Evolutionary conservation across 495 filamentous ascomycete species (phyloP), one percentile per base, ranked within the genome.

Genomic region (Friedmanniomyces endolithicus): DNA sequence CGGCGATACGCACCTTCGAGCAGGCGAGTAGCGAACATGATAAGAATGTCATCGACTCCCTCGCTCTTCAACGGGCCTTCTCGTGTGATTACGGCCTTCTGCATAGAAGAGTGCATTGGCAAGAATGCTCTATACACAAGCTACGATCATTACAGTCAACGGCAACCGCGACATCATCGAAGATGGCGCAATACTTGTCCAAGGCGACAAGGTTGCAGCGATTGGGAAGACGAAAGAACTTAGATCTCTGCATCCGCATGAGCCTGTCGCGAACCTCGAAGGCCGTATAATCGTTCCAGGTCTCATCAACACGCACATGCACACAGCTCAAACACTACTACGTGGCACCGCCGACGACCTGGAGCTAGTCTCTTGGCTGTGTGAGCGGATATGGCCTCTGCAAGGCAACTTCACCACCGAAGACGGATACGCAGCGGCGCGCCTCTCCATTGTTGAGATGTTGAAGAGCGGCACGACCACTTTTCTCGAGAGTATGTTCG

Each of bases 71-170:
- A 9, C 27, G 27, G 9, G 27, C 27, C 27, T 31, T 31, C 27
- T 9, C 27, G 9, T 9, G 27, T 31, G 9, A 9, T 31, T 9
- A 3, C 27, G 27, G 9, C 9, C 27, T n/a, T 4, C 12, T 41
- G 39, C 39, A 4, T 6, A 31, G 27, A 31, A 31, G 4, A 31
- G 27, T 31, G 9, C 3, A 9, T 9, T 9, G 27, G 27, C 9
- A 11, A 50, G 6, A 27, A 60, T 60, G 58, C 51, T 63, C 9
- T 63, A 63, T 31, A 61, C 52, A 6, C 33, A 63, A 35, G 69
- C 72, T 4, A 75, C 73, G 1, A 70, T 78, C 46, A 65, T 77
- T 54, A 77, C 75, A 0, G 62, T 77, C 40, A 73, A 75, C 56
- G 17, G 58, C 9, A 45, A 55, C 1, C 68, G 75, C 17, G 68